phyloP scores from a whole-genome alignment of 176 grass and related monocot genomes.

The Juncus effusus region DNA sequence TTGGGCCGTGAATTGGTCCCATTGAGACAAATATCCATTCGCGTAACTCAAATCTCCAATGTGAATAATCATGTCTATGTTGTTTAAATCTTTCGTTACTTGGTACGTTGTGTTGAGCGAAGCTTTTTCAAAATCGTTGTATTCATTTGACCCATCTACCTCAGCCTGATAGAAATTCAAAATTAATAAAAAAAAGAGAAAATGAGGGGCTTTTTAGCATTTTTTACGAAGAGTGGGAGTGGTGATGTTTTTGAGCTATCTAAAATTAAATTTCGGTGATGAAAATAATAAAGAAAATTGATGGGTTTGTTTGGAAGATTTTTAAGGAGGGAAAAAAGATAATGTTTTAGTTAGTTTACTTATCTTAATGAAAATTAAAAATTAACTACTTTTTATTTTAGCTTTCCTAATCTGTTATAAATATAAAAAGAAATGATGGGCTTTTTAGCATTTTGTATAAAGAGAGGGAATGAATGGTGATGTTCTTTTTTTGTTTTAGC shows the following conservation, averaged over 20 bases:
- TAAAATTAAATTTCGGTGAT: too few relatives aligned
- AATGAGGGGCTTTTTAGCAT: not conserved
- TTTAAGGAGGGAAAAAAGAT: too few relatives aligned
- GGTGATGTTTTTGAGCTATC: too few relatives aligned
- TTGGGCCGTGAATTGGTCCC: constrained; percentile 94
- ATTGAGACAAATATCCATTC: constrained; percentile 90
- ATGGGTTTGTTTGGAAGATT: too few relatives aligned
- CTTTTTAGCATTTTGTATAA: not conserved
- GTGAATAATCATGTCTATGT: constrained; percentile 81
- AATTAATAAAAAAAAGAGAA: constrained; percentile 13
- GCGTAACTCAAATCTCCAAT: constrained; percentile 80
- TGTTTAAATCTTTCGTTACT: constrained; percentile 71
- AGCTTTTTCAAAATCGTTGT: constrained; percentile 66
- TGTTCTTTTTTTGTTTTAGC: too few relatives aligned
- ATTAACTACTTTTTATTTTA: too few relatives aligned
- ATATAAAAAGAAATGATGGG: constrained; percentile 1
- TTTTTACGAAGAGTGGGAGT: not conserved
- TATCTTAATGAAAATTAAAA: too few relatives aligned
- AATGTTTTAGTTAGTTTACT: too few relatives aligned
- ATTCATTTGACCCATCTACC: constrained; percentile 79
- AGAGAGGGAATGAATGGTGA: too few relatives aligned
- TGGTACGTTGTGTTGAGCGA: constrained; percentile 87
- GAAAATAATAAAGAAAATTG: too few relatives aligned
- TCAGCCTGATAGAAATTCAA: constrained; percentile 49
- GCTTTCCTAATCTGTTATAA: not conserved